phyloP scores from a whole-genome alignment of 2,329 filamentous ascomycete species.

The Microsporum audouinii region DNA sequence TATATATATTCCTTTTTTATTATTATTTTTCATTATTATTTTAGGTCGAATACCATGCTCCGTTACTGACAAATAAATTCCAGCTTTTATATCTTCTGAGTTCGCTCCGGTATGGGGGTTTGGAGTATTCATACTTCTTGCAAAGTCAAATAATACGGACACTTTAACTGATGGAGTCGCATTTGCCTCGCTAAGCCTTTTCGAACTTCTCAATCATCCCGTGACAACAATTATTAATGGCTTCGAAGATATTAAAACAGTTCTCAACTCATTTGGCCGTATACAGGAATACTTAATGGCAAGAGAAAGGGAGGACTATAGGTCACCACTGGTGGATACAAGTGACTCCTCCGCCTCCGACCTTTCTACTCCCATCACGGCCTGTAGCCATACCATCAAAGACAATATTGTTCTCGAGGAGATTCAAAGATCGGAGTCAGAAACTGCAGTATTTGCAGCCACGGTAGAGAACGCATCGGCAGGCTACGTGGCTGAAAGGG shows the following conservation, averaged over 20 bases:
- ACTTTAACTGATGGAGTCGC: constrained; percentile 1
- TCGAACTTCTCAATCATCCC: neutral
- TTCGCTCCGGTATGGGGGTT: constrained; percentile 1
- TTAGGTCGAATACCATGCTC: too few species aligned
- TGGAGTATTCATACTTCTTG: neutral
- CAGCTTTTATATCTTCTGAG: neutral
- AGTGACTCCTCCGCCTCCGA: neutral
- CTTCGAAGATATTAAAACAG: neutral
- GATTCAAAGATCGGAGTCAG: neutral
- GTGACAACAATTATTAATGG: neutral
- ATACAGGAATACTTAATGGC: neutral
- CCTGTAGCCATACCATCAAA: neutral
- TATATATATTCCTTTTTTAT: neutral
- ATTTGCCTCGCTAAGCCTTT: constrained; percentile 1
- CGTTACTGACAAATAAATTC: neutral
- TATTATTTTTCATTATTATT: too few species aligned
- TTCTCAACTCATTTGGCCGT: neutral
- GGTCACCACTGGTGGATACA: neutral
- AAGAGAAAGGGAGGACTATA: neutral
- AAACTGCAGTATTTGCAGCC: neutral
- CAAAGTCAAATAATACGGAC: neutral
- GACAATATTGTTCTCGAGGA: neutral
- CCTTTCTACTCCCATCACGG: neutral
- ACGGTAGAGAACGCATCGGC: neutral
- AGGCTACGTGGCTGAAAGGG: neutral